Percentiles rank a stretch among this genome's conserved stretches.
Evolutionary conservation across 2,329 filamentous ascomycete species (phyloP).

Genomic region (Macroventuria anomochaeta): DNA sequence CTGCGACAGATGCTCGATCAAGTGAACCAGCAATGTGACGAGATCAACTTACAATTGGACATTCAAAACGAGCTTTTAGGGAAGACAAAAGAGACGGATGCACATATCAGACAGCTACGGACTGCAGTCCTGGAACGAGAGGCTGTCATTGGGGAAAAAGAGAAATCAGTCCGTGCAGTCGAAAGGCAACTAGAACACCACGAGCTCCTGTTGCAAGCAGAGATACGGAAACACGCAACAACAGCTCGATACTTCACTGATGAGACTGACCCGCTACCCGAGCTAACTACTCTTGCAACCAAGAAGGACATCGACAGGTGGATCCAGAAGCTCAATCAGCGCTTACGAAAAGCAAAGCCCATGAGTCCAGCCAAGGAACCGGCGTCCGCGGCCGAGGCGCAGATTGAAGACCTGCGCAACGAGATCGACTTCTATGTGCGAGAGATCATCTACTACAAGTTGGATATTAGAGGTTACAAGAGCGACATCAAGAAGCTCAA

Average conservation of each 20-base stretch:
- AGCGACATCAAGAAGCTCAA: conserved; percentile 48
- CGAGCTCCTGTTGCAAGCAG: conserved; percentile 49
- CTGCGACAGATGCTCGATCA: conserved; percentile 28
- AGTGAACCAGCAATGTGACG: conserved; percentile 33
- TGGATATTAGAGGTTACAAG: conserved; percentile 57
- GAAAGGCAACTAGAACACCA: conserved; percentile 51
- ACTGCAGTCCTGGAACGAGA: conserved; percentile 41
- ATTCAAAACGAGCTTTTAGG: conserved; percentile 38
- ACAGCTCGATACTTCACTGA: conserved; percentile 27
- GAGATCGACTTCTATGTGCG: conserved; percentile 53
- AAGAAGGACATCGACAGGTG: conserved; percentile 47
- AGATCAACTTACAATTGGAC: conserved; percentile 34
- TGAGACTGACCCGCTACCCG: conserved; percentile 37
- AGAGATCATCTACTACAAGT: conserved; percentile 58
- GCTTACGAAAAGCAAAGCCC: conserved; percentile 37
- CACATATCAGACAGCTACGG: conserved; percentile 39
- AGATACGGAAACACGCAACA: conserved; percentile 49
- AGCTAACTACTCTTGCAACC: conserved; percentile 35
- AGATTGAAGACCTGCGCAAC: conserved; percentile 42
- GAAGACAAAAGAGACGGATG: conserved; percentile 36
- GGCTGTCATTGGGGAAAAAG: conserved; percentile 41
- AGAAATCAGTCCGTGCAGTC: conserved; percentile 34
- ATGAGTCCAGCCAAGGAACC: conserved; percentile 5
- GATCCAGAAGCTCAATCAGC: conserved; percentile 42
- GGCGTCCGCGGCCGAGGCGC: conserved; percentile 21